Percentiles rank a stretch among this genome's conserved stretches.
These are phyloP conservation scores for Chaetothyriales sp. DNA, from an alignment of 2,329 filamentous ascomycete genomes.

Conservation along the genomic window DNA sequence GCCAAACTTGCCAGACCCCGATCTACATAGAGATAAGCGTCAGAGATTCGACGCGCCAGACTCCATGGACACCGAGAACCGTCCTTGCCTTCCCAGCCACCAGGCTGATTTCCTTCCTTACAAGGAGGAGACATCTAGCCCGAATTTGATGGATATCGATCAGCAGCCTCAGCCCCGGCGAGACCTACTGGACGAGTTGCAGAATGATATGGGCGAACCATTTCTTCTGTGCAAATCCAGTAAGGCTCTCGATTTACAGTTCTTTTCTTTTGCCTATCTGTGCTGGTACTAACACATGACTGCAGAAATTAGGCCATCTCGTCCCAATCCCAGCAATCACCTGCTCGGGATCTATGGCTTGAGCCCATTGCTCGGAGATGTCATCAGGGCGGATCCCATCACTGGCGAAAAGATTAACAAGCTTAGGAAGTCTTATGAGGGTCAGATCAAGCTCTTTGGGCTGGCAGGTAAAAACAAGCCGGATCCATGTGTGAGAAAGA, in stretches of 20 bases:
- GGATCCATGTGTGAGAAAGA: background rate
- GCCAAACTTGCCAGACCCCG: slow-evolving; percentile 22
- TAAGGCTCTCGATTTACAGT: slow-evolving; percentile 30
- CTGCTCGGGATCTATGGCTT: slow-evolving; percentile 45
- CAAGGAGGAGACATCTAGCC: slow-evolving; percentile 3
- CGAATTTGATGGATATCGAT: background rate
- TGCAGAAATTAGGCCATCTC: slow-evolving; percentile 33
- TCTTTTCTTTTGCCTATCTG: slow-evolving; percentile 13
- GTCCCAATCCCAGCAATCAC: slow-evolving; percentile 43
- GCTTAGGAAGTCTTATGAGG: slow-evolving; percentile 41
- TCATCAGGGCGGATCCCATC: slow-evolving; percentile 43
- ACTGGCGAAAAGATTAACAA: slow-evolving; percentile 53
- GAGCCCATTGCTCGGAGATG: slow-evolving; percentile 39
- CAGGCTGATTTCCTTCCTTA: slow-evolving; percentile 1
- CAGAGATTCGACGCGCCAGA: slow-evolving; percentile 9
- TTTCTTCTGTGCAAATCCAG: slow-evolving; percentile 36
- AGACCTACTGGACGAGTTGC: slow-evolving; percentile 28
- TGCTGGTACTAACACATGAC: slow-evolving; percentile 30
- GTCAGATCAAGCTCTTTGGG: slow-evolving; percentile 33
- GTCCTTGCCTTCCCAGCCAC: background rate
- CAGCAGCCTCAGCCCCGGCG: background rate
- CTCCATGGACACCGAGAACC: slow-evolving; percentile 10
- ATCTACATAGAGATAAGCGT: slow-evolving; percentile 16
- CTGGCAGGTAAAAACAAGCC: slow-evolving; percentile 35
- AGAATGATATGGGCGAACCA: slow-evolving; percentile 31